These are phyloP conservation scores for Plasmodium coatneyi DNA, from an alignment of 169 alveolate species.

Conservation along the genomic window DNA sequence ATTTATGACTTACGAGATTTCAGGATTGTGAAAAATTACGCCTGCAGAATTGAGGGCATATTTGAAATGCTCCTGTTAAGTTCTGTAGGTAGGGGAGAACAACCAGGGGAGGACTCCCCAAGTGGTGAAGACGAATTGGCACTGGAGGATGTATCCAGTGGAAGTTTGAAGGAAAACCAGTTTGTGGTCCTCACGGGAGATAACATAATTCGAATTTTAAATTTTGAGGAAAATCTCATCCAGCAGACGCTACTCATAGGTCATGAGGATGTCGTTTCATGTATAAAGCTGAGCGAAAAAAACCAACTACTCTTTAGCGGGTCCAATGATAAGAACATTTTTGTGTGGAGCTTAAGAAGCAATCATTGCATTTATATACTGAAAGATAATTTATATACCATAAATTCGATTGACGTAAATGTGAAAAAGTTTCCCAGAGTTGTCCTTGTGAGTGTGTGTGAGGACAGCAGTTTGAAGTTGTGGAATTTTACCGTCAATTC, in stretches of 20 bases:
- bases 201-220: constrained; percentile 61
- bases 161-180: neutral
- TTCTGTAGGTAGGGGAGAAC: neutral
- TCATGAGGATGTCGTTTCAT: constrained; percentile 71
- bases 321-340: constrained; percentile 72
- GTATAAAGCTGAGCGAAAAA: constrained; percentile 48
- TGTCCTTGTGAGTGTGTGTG: constrained; percentile 72
- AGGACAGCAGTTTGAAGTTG: constrained; percentile 59
- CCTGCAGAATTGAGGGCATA: constrained; percentile 63
- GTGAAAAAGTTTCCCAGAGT: constrained; percentile 31
- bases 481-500: constrained; percentile 37
- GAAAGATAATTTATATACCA: constrained; percentile 67
- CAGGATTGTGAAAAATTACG: constrained; percentile 29
- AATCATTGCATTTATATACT: constrained; percentile 30
- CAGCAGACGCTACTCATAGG: constrained; percentile 55
- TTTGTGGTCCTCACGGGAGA: constrained; percentile 50
- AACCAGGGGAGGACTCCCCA: neutral
- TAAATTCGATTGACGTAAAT: constrained; percentile 67
- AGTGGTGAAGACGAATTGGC: constrained; percentile 15
- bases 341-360: constrained; percentile 64
- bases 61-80: constrained; percentile 62
- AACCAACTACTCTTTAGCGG: constrained; percentile 57
- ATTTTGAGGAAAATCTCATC: constrained; percentile 42
- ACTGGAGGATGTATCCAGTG: neutral
- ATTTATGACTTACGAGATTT: constrained; percentile 42